Base-by-base conservation (phyloP, 2,329 filamentous ascomycete genomes). In the Penicillium paneum region DNA sequence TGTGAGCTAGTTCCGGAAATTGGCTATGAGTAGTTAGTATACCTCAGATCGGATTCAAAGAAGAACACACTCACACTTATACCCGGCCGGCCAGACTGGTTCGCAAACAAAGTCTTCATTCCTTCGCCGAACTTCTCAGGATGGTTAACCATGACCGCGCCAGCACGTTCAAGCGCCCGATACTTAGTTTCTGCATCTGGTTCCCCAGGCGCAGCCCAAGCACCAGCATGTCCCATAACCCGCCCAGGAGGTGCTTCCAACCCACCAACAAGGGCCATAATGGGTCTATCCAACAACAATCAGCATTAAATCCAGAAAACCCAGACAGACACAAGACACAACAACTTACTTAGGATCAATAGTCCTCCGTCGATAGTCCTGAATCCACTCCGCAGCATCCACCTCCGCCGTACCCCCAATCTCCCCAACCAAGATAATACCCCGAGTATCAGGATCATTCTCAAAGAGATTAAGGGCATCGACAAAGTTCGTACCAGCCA, bases 191-290 rank as follows among this genome's bases (percentile, higher is more conserved):
- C 73, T 0, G 85, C 83, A 56, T 79, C 79, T 3, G 84, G 81
- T 67, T 92, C 88, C 19, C 86, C 86, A 7, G 84, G 79, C 1
- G 84, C 79, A 49, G 79, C 78, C 77, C 89, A 90, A 13, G 89
- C 89, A 40, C 89, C 89, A 10, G 89, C 87, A 69, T 93, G 89
- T 10, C 89, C 89, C 88, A 92, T 91, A 40, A 90, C 81, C 21
- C 82, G 80, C 13, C 85, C 85, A 15, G 78, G 75, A 6, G 81
- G 80, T n/a, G 86, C 86, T 58, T 83, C 74, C 44, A 85, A 74
- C 5, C 89, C 89, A 29, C 83, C 88, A 28, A 92, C 78, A 6
- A 91, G 76, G 43, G 85, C 89, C 65, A 87, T 84, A 41, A 92
- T 89, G 0, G 89, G 89, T 63, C 84, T 87, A 55, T 29, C 15